These are phyloP conservation scores for Stephania japonica DNA, from an alignment of 164 flowering plant genomes.

Conservation along the genomic window DNA sequence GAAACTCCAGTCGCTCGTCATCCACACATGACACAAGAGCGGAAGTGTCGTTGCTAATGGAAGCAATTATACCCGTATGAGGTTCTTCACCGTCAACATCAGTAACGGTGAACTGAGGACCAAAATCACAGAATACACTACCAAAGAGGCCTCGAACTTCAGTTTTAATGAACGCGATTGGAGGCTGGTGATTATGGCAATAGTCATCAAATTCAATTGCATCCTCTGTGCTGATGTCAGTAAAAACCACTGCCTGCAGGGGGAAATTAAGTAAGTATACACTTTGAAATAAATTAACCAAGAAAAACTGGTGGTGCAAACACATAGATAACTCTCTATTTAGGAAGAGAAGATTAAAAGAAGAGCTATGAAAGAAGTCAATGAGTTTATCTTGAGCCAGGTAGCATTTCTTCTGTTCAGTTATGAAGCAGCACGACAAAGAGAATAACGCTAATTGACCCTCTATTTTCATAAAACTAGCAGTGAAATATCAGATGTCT, in stretches of 20 bases:
- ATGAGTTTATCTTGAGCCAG: background rate
- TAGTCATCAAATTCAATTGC: slow-evolving; percentile 72
- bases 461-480: background rate
- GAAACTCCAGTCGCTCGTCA: slow-evolving; percentile 83
- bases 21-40: slow-evolving; percentile 78
- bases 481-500: background rate
- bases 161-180: slow-evolving; percentile 75
- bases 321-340: background rate
- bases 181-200: slow-evolving; percentile 72
- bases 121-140: slow-evolving; percentile 75
- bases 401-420: background rate
- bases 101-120: slow-evolving; percentile 66
- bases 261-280: slow-evolving; percentile 1
- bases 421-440: background rate
- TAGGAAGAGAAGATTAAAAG: background rate
- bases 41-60: slow-evolving; percentile 77
- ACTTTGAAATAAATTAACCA: background rate
- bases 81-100: slow-evolving; percentile 93
- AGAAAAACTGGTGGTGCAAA: background rate
- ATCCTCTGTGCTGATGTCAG: slow-evolving; percentile 53
- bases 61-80: slow-evolving; percentile 78
- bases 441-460: background rate
- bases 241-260: slow-evolving; percentile 81
- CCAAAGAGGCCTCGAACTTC: slow-evolving; percentile 90
- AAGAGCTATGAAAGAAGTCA: background rate